These are phyloP conservation scores for Cymbopogon flexuosus DNA, from an alignment of 202 grass and related monocot species.

Conservation along the genomic window DNA sequence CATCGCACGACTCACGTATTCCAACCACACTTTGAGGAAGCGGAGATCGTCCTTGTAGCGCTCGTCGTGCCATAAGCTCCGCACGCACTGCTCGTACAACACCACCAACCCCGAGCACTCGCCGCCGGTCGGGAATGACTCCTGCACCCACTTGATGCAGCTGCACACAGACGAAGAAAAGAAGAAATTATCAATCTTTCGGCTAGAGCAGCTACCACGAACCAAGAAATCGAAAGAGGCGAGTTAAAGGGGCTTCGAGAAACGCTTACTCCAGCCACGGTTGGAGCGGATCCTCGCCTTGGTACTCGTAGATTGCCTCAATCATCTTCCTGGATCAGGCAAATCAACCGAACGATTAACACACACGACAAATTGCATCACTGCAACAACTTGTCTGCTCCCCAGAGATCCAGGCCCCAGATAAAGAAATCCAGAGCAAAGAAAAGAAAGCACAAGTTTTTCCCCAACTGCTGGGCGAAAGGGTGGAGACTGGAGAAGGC, in stretches of 20 bases:
- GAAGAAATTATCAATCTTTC: not conserved
- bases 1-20: constrained; percentile 60
- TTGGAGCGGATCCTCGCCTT: constrained; percentile 74
- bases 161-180: constrained; percentile 31
- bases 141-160: constrained; percentile 98
- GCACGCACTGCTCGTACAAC: constrained; percentile 93
- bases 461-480: not conserved
- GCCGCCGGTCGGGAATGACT: constrained; percentile 78
- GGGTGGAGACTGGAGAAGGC: not conserved
- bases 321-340: constrained; percentile 65
- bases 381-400: not conserved
- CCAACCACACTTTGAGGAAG: constrained; percentile 97
- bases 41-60: constrained; percentile 83
- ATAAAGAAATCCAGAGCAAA: constrained; percentile 14
- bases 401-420: not conserved
- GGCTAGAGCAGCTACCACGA: not conserved
- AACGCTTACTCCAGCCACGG: constrained; percentile 81
- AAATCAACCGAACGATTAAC: not conserved
- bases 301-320: constrained; percentile 71
- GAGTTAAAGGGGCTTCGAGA: not conserved
- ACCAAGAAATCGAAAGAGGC: not conserved
- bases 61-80: constrained; percentile 75
- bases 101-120: constrained; percentile 80
- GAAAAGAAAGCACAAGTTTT: not conserved
- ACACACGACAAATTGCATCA: not conserved